These are phyloP conservation scores for Syncephalastrum racemosum DNA, from an alignment of 371 early-diverging fungal genomes.

Conservation along the genomic window DNA sequence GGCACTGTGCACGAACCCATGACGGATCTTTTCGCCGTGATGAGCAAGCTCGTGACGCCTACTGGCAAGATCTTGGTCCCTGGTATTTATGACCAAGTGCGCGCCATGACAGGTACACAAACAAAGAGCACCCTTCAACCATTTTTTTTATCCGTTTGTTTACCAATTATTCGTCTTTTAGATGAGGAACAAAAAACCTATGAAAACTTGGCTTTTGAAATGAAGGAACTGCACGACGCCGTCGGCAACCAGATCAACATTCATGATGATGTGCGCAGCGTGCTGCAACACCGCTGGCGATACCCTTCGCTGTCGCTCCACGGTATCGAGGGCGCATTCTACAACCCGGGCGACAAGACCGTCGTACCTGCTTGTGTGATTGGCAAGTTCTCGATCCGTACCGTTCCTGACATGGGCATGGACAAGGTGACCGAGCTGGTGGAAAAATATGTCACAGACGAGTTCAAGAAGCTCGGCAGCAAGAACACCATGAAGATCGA, in stretches of 20 bases:
- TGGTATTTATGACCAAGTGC: conserved; percentile 92
- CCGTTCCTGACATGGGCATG: conserved; percentile 90
- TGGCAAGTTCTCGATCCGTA: conserved; percentile 97
- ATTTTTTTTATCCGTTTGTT: background rate
- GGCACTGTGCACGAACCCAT: conserved; percentile 97
- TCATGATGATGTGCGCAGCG: conserved; percentile 69
- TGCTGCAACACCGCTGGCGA: conserved; percentile 92
- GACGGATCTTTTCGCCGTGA: conserved; percentile 85
- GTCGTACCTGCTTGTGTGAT: conserved; percentile 95
- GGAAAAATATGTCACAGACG: conserved; percentile 66
- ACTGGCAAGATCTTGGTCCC: conserved; percentile 91
- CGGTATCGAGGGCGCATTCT: conserved; percentile 97
- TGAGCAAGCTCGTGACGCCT: conserved; percentile 83
- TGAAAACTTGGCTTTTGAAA: conserved; percentile 76
- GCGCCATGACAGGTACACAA: conserved; percentile 68
- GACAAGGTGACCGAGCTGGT: conserved; percentile 77
- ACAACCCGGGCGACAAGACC: conserved; percentile 92
- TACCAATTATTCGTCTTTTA: conserved; percentile 3
- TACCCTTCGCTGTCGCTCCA: conserved; percentile 95
- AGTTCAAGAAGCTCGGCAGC: conserved; percentile 86
- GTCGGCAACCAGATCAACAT: conserved; percentile 80
- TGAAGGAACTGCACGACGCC: conserved; percentile 79
- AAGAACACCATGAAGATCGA: conserved; percentile 80
- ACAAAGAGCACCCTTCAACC: background rate
- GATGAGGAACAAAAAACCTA: conserved; percentile 81